Evolutionary conservation across 2,329 filamentous ascomycete species (phyloP).

Genomic region (Xylaria sp.): DNA sequence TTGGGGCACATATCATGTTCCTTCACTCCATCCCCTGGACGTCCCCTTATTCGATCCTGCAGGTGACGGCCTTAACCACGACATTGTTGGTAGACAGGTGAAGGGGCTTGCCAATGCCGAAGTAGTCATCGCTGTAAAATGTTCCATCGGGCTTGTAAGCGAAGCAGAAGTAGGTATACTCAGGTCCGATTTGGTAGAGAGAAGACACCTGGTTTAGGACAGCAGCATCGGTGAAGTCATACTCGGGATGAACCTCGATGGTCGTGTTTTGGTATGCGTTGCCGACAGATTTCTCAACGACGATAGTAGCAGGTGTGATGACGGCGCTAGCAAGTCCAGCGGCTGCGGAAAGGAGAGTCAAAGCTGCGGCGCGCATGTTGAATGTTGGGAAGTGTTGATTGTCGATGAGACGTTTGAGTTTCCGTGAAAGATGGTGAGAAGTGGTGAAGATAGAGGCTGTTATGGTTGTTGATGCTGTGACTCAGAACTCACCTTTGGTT

Average conservation of each 20-base stretch:
- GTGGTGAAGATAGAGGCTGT: not conserved
- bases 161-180: slow-evolving; percentile 33
- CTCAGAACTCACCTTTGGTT: not conserved
- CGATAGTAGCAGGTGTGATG: slow-evolving; percentile 10
- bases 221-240: slow-evolving; percentile 18
- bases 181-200: slow-evolving; percentile 27
- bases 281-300: slow-evolving; percentile 29
- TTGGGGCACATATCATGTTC: not conserved
- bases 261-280: slow-evolving; percentile 30
- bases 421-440: not conserved
- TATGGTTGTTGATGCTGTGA: not conserved
- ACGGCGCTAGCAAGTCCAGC: slow-evolving; percentile 9
- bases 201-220: slow-evolving; percentile 30
- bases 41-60: slow-evolving; percentile 22
- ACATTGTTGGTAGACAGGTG: slow-evolving; percentile 33
- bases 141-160: slow-evolving; percentile 27
- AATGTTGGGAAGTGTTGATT: no score
- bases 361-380: slow-evolving; percentile 25
- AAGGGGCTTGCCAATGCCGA: slow-evolving; percentile 29
- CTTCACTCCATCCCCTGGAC: not conserved
- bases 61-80: slow-evolving; percentile 26
- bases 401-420: not conserved
- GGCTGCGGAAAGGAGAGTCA: slow-evolving; percentile 26
- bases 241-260: slow-evolving; percentile 5
- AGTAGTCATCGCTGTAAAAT: slow-evolving; percentile 28